Evolutionary conservation across 1,284 basidiomycete species (phyloP).

Genomic region (Malassezia arunalokei): DNA sequence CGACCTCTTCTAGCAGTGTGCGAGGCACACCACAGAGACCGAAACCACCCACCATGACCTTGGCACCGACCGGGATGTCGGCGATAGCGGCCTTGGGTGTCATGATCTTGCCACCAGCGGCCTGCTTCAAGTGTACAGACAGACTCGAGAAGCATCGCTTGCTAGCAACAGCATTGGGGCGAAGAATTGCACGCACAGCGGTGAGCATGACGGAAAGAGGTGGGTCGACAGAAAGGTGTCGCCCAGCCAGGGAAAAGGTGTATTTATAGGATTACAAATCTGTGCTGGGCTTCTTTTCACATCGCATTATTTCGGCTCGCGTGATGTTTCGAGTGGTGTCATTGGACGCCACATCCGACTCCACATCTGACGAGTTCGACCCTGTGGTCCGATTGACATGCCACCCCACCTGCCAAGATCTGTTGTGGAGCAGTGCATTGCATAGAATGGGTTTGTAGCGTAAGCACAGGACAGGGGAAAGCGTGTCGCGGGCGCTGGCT

Average conservation of each 20-base stretch:
- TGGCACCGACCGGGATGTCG: constrained; percentile 32
- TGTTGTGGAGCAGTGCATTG: neutral
- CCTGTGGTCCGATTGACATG: neutral
- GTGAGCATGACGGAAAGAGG: constrained; percentile 1
- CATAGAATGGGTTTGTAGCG: neutral
- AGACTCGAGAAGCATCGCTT: neutral
- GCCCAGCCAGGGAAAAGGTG: too few species aligned
- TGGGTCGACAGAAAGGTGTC: neutral
- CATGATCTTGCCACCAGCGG: constrained; percentile 23
- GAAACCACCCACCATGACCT: constrained; percentile 38
- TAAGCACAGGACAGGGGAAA: neutral
- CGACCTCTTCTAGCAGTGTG: constrained; percentile 37
- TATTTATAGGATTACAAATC: too few species aligned
- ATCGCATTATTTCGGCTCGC: too few species aligned
- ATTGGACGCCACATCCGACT: too few species aligned
- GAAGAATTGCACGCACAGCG: constrained; percentile 5
- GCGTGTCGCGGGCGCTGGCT: too few species aligned
- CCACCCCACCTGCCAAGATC: neutral
- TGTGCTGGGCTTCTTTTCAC: too few species aligned
- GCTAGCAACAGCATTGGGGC: neutral
- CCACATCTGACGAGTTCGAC: too few species aligned
- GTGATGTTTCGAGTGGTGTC: too few species aligned
- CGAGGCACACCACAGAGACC: constrained; percentile 44
- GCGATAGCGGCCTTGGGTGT: constrained; percentile 34
- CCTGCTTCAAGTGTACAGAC: constrained; percentile 5